These are phyloP conservation scores for Beta lomatogona DNA, from an alignment of 179 eudicot genomes.

Conservation along the genomic window DNA sequence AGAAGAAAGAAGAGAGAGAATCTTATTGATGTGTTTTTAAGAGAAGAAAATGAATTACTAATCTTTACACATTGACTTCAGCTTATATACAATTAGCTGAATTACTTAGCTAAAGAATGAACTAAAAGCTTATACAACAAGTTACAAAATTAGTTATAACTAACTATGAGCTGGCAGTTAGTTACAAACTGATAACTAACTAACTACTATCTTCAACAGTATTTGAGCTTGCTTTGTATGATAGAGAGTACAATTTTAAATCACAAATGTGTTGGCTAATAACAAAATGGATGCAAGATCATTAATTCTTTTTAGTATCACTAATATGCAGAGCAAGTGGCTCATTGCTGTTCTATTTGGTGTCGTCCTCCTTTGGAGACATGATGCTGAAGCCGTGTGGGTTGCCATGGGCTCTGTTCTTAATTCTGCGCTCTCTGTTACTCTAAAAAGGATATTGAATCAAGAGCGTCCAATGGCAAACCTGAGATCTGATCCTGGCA, in stretches of 20 bases:
- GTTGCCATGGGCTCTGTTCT: slow-evolving; percentile 62
- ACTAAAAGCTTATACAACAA: too few relatives aligned
- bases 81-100: too few relatives aligned
- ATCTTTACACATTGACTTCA: too few relatives aligned
- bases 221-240: background rate
- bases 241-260: background rate
- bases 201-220: background rate
- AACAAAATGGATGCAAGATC: background rate
- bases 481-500: slow-evolving; percentile 78
- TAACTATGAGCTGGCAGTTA: too few relatives aligned
- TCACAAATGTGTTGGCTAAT: background rate
- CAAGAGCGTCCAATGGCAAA: slow-evolving; percentile 70
- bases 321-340: slow-evolving; percentile 81
- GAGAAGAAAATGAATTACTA: too few relatives aligned
- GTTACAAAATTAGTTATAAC: too few relatives aligned
- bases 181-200: too few relatives aligned
- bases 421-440: slow-evolving; percentile 57
- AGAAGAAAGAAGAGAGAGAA: too few relatives aligned
- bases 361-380: slow-evolving; percentile 58
- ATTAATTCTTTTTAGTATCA: background rate
- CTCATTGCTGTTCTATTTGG: slow-evolving; percentile 52
- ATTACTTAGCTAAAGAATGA: too few relatives aligned
- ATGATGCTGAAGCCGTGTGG: slow-evolving; percentile 85
- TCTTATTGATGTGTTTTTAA: too few relatives aligned
- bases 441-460: slow-evolving; percentile 64